Percentiles rank a stretch among this genome's conserved stretches.
These are phyloP conservation scores for maize (Zea mays) DNA, from an alignment of 176 grass and related monocot species.

Conservation along the genomic window DNA sequence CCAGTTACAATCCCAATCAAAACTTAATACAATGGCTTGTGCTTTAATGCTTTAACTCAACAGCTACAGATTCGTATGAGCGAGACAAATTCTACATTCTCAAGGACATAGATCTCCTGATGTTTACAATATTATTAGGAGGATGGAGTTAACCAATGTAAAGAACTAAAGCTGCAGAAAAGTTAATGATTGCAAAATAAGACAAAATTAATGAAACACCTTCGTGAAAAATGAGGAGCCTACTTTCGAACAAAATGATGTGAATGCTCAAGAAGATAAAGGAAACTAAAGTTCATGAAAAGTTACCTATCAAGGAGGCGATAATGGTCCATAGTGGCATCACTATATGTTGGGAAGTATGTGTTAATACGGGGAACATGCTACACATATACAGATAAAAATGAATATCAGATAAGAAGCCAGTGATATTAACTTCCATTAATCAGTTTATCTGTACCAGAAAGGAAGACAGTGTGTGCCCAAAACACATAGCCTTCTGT, in stretches of 20 bases:
- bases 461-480: neutral
- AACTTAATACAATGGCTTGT: conserved; percentile 11
- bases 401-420: too few relatives aligned
- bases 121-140: conserved; percentile 7
- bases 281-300: conserved; percentile 21
- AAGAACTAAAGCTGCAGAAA: neutral
- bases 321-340: conserved; percentile 86
- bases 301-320: conserved; percentile 87
- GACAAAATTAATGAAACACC: neutral
- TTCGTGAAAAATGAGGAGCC: conserved; percentile 4
- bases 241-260: conserved; percentile 10
- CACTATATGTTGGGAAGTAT: conserved; percentile 41
- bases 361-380: too few relatives aligned
- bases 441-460: conserved; percentile 2
- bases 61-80: conserved; percentile 3
- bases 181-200: conserved; percentile 5
- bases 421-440: neutral
- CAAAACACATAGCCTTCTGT: conserved; percentile 1
- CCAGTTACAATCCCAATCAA: neutral
- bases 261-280: conserved; percentile 14
- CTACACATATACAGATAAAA: too few relatives aligned
- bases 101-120: conserved; percentile 26
- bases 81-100: conserved; percentile 7
- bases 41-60: conserved; percentile 15
- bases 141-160: neutral